Evolutionary conservation across 2,329 filamentous ascomycete species (phyloP).

Genomic region (Colletotrichum sp.): DNA sequence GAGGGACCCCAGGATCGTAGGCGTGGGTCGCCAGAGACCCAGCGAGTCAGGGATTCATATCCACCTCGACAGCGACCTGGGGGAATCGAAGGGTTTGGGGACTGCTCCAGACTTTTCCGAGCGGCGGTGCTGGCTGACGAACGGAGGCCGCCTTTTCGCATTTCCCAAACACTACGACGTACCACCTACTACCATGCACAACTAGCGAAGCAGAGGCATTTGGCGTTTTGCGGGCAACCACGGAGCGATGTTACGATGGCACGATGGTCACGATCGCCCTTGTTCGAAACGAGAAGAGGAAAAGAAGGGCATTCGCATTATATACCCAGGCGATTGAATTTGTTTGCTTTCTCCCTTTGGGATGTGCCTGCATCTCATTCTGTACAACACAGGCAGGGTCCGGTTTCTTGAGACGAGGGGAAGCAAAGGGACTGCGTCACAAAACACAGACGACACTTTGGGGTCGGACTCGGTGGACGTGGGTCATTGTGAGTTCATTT

Average conservation of each 20-base stretch:
- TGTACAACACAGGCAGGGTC: background rate
- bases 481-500: background rate
- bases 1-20: background rate
- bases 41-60: background rate
- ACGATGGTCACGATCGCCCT: background rate
- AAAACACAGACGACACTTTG: background rate
- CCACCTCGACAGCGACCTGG: background rate
- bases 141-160: background rate
- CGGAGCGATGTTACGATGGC: background rate
- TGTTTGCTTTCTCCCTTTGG: background rate
- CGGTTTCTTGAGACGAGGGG: background rate
- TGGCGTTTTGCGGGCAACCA: background rate
- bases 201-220: background rate
- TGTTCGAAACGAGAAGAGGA: background rate
- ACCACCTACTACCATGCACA: background rate
- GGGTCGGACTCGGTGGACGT: background rate
- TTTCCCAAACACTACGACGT: background rate
- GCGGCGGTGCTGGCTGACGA: background rate
- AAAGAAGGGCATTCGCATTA: slow-evolving; percentile 4
- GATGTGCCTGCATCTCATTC: background rate
- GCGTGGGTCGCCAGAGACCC: background rate
- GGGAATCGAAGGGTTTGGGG: background rate
- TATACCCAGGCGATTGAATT: slow-evolving; percentile 14
- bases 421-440: background rate
- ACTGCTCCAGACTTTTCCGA: background rate